Percentiles rank a stretch among this genome's conserved stretches.
phyloP scores from a whole-genome alignment of 768 basidiomycete species.

The Kwoniella dendrophila region DNA sequence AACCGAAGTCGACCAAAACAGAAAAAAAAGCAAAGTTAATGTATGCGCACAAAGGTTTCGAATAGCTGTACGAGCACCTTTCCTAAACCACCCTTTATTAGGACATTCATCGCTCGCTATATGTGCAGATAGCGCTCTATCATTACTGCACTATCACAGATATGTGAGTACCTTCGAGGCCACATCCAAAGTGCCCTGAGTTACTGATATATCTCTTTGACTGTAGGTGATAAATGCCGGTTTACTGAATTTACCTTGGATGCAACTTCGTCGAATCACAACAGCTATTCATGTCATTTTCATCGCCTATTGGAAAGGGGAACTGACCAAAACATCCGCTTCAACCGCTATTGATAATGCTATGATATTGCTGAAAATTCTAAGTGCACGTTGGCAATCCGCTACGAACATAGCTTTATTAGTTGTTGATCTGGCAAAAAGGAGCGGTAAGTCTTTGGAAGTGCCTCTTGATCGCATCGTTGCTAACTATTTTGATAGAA shows the following conservation, averaged over 20 bases:
- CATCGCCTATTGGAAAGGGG: conserved; percentile 23
- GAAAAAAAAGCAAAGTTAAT: not conserved
- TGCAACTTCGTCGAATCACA: conserved; percentile 29
- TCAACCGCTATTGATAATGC: conserved; percentile 16
- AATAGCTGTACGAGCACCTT: conserved; percentile 26
- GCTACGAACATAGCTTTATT: conserved; percentile 12
- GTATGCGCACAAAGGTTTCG: conserved; percentile 14
- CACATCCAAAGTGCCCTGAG: not conserved
- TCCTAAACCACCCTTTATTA: conserved; percentile 16
- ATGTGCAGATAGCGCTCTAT: conserved; percentile 21
- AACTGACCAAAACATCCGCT: conserved; percentile 15
- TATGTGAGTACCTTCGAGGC: conserved; percentile 1
- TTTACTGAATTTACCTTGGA: conserved; percentile 32
- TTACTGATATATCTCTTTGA: no score
- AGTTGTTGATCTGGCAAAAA: conserved; percentile 19
- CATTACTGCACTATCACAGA: conserved; percentile 18
- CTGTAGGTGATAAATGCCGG: conserved; percentile 20
- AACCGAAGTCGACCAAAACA: not conserved
- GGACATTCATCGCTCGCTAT: conserved; percentile 25
- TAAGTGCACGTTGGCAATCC: conserved; percentile 28
- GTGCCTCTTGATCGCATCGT: not conserved
- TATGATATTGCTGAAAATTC: conserved; percentile 11
- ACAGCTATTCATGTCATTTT: conserved; percentile 27
- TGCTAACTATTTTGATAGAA: no score
- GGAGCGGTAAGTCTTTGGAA: conserved; percentile 12